Evolutionary conservation across 768 basidiomycete species (phyloP).

Genomic region (Termitomyces sp.): DNA sequence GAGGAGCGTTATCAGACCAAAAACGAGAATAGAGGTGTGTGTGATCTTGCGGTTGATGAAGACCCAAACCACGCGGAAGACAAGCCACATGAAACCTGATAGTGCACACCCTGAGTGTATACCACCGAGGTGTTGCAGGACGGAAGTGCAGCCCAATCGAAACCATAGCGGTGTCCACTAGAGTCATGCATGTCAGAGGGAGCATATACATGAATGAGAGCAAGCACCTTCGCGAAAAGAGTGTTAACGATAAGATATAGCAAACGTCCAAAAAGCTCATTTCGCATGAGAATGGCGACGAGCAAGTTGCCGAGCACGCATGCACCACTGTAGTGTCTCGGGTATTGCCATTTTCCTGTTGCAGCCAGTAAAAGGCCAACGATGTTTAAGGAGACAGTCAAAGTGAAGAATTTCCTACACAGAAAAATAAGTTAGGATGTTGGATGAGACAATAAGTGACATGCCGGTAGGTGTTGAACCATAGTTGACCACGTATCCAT

Average conservation of each 20-base stretch:
- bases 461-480: slow-evolving; percentile 79
- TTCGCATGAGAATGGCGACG: slow-evolving; percentile 68
- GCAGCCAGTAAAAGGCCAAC: slow-evolving; percentile 55
- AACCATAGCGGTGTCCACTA: slow-evolving; percentile 47
- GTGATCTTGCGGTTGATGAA: slow-evolving; percentile 45
- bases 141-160: slow-evolving; percentile 66
- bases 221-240: slow-evolving; percentile 65
- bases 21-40: slow-evolving; percentile 48
- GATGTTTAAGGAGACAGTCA: slow-evolving; percentile 55
- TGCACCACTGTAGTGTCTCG: slow-evolving; percentile 58
- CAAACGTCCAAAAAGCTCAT: slow-evolving; percentile 77
- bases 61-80: slow-evolving; percentile 52
- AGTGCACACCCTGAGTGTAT: slow-evolving; percentile 81
- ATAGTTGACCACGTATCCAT: slow-evolving; percentile 57
- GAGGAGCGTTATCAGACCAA: slow-evolving; percentile 59
- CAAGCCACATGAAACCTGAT: slow-evolving; percentile 70
- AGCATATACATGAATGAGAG: not conserved
- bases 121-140: slow-evolving; percentile 74
- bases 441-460: slow-evolving; percentile 7
- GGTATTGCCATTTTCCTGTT: slow-evolving; percentile 62
- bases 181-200: slow-evolving; percentile 1
- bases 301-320: slow-evolving; percentile 72
- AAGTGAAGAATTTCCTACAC: slow-evolving; percentile 65
- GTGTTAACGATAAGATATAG: slow-evolving; percentile 70
- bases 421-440: not conserved